A percentile compares a stretch with the other conserved stretches of the same genome.
Evolutionary conservation across 306 rosid genomes (phyloP).

Genomic region (Medicago truncatula): DNA sequence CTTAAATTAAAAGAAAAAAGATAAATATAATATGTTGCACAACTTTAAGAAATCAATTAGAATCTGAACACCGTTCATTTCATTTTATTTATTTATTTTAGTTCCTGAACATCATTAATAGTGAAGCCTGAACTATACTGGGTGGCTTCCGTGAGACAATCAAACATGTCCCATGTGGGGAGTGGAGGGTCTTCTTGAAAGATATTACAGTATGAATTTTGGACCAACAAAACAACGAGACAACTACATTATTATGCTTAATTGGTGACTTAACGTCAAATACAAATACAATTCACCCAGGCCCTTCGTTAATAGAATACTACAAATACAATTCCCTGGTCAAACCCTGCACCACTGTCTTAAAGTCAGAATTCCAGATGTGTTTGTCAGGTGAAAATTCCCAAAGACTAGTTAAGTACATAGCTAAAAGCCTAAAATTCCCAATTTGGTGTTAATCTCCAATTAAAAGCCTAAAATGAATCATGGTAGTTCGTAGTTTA

Average conservation of each 20-base stretch:
- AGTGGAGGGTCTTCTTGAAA: constrained; percentile 36
- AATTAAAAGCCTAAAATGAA: too few species aligned
- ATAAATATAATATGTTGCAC: neutral
- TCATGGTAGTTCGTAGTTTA: too few species aligned
- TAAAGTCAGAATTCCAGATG: neutral
- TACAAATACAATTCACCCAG: too few species aligned
- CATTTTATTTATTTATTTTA: too few species aligned
- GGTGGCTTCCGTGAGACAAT: constrained; percentile 33
- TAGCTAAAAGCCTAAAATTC: too few species aligned
- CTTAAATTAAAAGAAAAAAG: constrained; percentile 27
- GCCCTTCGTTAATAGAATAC: too few species aligned
- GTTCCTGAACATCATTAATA: constrained; percentile 12
- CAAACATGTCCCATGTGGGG: constrained; percentile 51
- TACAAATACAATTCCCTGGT: neutral
- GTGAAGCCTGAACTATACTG: constrained; percentile 19
- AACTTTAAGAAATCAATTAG: neutral
- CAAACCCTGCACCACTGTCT: neutral
- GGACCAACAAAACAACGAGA: constrained; percentile 22
- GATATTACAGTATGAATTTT: constrained; percentile 15
- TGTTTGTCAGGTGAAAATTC: neutral
- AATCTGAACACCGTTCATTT: constrained; percentile 1
- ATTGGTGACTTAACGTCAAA: constrained; percentile 36
- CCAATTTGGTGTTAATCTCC: too few species aligned
- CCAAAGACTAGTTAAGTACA: too few species aligned
- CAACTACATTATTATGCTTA: constrained; percentile 8